A percentile compares a stretch with the other conserved stretches of the same genome.
Evolutionary conservation across 106 monocot genomes (phyloP).

Genomic region (Chionographis japonica): DNA sequence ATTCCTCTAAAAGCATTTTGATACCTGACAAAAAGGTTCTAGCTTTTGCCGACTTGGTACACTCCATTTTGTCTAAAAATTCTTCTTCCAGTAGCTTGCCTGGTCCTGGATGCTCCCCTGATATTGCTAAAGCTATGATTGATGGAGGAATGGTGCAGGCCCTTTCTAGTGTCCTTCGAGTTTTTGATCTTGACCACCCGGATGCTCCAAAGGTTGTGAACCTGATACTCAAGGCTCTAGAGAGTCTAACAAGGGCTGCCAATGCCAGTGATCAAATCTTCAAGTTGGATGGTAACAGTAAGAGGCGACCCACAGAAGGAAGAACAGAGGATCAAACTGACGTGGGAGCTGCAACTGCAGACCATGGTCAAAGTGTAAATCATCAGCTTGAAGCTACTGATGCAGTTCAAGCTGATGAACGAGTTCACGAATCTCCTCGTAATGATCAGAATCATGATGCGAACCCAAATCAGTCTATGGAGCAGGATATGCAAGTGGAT

Average conservation of each 20-base stretch:
- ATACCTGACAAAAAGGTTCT: slow-evolving; percentile 52
- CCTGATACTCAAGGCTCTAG: slow-evolving; percentile 62
- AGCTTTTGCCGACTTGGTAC: slow-evolving; percentile 47
- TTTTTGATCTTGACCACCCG: slow-evolving; percentile 71
- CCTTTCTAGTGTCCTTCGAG: slow-evolving; percentile 47
- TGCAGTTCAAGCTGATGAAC: slow-evolving; percentile 23
- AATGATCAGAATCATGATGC: slow-evolving; percentile 18
- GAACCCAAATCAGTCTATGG: slow-evolving; percentile 17
- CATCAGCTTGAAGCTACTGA: slow-evolving; percentile 21
- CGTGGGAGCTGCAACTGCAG: slow-evolving; percentile 11
- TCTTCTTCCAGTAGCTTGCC: slow-evolving; percentile 45
- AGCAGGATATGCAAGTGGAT: slow-evolving; percentile 30
- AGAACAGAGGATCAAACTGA: slow-evolving; percentile 21
- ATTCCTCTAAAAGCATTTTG: slow-evolving; percentile 30
- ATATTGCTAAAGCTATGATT: slow-evolving; percentile 71
- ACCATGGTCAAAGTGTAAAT: slow-evolving; percentile 21
- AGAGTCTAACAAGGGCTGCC: slow-evolving; percentile 66
- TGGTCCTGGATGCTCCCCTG: slow-evolving; percentile 68
- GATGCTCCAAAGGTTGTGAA: slow-evolving; percentile 64
- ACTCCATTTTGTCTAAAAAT: slow-evolving; percentile 64
- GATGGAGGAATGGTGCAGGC: slow-evolving; percentile 69
- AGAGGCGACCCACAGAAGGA: slow-evolving; percentile 36
- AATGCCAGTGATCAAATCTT: slow-evolving; percentile 55
- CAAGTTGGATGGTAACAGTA: slow-evolving; percentile 34
- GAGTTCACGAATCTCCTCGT: slow-evolving; percentile 28